A percentile compares a stretch with the other conserved stretches of the same genome.
Evolutionary conservation across 305 asterid genomes (phyloP).

Genomic region (Andrographis paniculata): DNA sequence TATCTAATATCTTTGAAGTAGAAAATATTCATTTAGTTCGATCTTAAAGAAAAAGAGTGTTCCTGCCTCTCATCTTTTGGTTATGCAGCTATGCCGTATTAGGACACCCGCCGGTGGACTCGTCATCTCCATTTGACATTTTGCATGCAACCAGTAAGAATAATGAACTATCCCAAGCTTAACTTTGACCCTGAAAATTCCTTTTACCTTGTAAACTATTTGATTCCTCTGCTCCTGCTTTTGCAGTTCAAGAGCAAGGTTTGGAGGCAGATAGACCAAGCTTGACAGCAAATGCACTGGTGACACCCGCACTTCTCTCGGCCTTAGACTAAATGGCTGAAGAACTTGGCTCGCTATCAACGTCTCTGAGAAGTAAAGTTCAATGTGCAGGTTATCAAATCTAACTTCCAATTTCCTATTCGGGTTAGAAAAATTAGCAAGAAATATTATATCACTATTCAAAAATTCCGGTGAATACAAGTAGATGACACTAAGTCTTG

Average conservation of each 20-base stretch:
- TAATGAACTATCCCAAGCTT: conserved; percentile 53
- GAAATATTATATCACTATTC: conserved; percentile 56
- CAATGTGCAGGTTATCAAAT: conserved; percentile 50
- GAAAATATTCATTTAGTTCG: too few species aligned
- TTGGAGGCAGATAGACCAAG: conserved; percentile 69
- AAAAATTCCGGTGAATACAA: conserved; percentile 53
- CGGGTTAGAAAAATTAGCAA: conserved; percentile 86
- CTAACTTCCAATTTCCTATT: conserved; percentile 52
- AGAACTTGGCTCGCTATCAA: conserved; percentile 50
- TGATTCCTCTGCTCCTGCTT: conserved; percentile 59
- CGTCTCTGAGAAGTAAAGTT: conserved; percentile 54
- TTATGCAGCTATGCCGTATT: conserved; percentile 55
- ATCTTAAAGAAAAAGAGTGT: not conserved
- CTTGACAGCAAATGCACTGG: conserved; percentile 62
- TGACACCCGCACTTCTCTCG: conserved; percentile 34
- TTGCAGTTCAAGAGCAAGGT: conserved; percentile 49
- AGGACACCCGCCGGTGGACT: conserved; percentile 78
- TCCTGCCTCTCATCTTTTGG: conserved; percentile 41
- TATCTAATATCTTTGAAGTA: too few species aligned
- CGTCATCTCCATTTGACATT: conserved; percentile 68
- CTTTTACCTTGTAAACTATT: conserved; percentile 46
- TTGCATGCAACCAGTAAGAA: conserved; percentile 59
- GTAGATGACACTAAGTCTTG: conserved; percentile 59
- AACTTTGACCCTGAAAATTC: conserved; percentile 47
- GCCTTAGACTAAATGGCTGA: conserved; percentile 54